A percentile compares a stretch with the other conserved stretches of the same genome.
phyloP scores from a whole-genome alignment of 495 filamentous ascomycete species.

The Penicillium goetzii region DNA sequence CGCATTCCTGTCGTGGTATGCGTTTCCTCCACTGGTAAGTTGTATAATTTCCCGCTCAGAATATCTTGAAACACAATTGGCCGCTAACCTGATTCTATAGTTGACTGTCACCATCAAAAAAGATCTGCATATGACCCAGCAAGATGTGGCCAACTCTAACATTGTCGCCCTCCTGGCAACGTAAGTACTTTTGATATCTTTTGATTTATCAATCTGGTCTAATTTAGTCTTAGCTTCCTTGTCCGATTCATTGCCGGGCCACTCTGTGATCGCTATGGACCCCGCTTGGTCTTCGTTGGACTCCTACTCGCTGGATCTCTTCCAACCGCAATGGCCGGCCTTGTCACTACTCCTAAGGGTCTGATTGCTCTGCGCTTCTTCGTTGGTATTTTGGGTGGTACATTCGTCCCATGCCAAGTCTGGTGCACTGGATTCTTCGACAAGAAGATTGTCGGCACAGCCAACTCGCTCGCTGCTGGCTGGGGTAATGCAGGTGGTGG shows the following conservation, averaged over 20 bases:
- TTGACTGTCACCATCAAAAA: slow-evolving; percentile 74
- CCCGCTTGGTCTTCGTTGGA: slow-evolving; percentile 77
- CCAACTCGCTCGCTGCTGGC: slow-evolving; percentile 84
- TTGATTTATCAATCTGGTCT: slow-evolving; percentile 13
- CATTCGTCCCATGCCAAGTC: slow-evolving; percentile 93
- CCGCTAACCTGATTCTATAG: slow-evolving; percentile 38
- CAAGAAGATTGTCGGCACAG: slow-evolving; percentile 90
- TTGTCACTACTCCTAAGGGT: slow-evolving; percentile 68
- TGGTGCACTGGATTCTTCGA: slow-evolving; percentile 97
- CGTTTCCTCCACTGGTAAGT: slow-evolving; percentile 81
- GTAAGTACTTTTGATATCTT: slow-evolving; percentile 44
- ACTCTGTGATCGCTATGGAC: slow-evolving; percentile 82
- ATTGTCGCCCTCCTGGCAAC: slow-evolving; percentile 86
- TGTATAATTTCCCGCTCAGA: background rate
- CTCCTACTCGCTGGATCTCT: slow-evolving; percentile 75
- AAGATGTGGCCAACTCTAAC: slow-evolving; percentile 88
- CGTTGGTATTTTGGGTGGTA: slow-evolving; percentile 87
- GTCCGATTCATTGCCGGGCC: slow-evolving; percentile 84
- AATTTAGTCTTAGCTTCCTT: slow-evolving; percentile 59
- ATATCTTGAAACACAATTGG: background rate
- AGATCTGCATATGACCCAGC: slow-evolving; percentile 71
- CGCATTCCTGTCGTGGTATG: slow-evolving; percentile 88
- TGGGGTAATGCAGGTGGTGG: slow-evolving; percentile 92
- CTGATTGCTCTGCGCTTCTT: slow-evolving; percentile 86
- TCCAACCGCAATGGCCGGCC: slow-evolving; percentile 81